Percentiles rank a stretch among this genome's conserved stretches.
phyloP scores from a whole-genome alignment of 257 asterid species.

The Handroanthus guayacan region DNA sequence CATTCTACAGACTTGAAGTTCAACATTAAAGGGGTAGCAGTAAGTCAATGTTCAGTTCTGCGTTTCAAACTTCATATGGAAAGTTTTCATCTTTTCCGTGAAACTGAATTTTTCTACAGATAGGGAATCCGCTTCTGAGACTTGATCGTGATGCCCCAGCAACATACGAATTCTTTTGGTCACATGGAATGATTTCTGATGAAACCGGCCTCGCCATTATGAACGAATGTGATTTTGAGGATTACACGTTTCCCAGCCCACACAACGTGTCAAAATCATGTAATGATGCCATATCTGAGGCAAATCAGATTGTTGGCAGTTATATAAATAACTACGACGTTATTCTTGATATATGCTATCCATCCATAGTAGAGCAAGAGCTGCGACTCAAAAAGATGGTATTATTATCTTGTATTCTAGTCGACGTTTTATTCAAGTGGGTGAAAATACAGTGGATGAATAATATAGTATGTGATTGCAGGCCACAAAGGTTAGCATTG shows the following conservation, averaged over 20 bases:
- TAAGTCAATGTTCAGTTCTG: constrained; percentile 43
- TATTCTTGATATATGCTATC: constrained; percentile 93
- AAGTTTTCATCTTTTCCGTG: neutral
- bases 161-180: constrained; percentile 85
- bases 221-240: constrained; percentile 87
- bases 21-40: constrained; percentile 90
- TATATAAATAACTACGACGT: constrained; percentile 83
- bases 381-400: constrained; percentile 81
- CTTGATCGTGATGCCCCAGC: constrained; percentile 92
- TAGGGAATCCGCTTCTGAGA: constrained; percentile 93
- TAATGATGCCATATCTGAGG: constrained; percentile 63
- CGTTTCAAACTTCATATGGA: neutral
- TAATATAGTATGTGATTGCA: constrained; percentile 36
- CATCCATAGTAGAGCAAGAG: constrained; percentile 93
- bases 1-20: constrained; percentile 74
- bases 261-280: constrained; percentile 77
- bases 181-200: constrained; percentile 98
- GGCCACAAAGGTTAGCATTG: constrained; percentile 85
- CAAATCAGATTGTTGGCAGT: constrained; percentile 70
- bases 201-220: constrained; percentile 75
- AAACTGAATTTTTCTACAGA: constrained; percentile 41
- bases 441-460: neutral
- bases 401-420: constrained; percentile 15
- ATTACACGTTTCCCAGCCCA: constrained; percentile 68
- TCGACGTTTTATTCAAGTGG: neutral